Base-by-base conservation (phyloP, 164 flowering plant genomes). In the Stephania yunnanensis region DNA sequence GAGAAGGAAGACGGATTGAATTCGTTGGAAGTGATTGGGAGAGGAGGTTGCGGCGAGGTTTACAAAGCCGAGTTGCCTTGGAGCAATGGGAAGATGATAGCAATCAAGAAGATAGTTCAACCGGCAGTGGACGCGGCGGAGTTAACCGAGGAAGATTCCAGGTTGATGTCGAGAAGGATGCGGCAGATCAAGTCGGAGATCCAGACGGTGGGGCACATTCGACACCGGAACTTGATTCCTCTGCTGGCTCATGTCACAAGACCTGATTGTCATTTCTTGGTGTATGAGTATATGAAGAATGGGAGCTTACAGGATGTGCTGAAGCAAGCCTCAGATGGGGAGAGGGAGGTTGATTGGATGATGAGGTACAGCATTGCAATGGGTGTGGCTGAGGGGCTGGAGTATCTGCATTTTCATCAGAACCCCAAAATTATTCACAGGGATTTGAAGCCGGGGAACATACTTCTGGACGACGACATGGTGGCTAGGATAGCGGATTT, bases 401-500 rank as follows among this genome's bases (percentile, higher is more conserved):
- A 93, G 70, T 91, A 95, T 76, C 91, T 95, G 31, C 99, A 95
- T 78, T 72, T 84, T 73, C 72, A 69, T 75, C 94, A 90, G 20
- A 88, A 76, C n/a, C 94, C 95, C 0, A 81, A 87, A 1, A 93
- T 95, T 15, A 91, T 95, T 70, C 99, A 95, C 75, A 78, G 98
- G 36, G 99, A 95, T 75, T 80, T 95, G 19, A 95, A 95, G 80
- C 99, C 98, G 2, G 98, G 83, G 6, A 95, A 95, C 74, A 78
- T 95, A 10, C 87, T 95, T 7, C 87, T 95, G 1, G 98, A 95
- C 66, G 97, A 95, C 71, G 88, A 93, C 46, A 85, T 93, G 90
- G 99, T 90, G 79, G 92, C 99, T 6, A 76, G 97, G 25, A 95
- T 95, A 20, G 87, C 98, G 0, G 99, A 93, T 81, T 95, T 95